Evolutionary conservation across 768 basidiomycete genomes (phyloP).

Genomic region (Tylopilus subfusipes): DNA sequence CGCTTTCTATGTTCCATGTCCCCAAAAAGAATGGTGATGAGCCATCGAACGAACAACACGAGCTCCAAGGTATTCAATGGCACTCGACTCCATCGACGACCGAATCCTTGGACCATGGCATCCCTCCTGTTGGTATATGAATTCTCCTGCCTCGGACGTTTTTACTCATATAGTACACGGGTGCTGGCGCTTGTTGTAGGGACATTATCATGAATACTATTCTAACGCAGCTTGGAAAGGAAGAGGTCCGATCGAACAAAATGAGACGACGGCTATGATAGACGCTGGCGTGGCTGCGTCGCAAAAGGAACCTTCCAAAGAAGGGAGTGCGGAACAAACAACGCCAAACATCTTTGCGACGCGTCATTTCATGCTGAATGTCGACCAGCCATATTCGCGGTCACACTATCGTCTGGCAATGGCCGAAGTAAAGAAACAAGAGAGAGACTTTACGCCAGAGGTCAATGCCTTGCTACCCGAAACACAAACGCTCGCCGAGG

Average conservation of each 20-base stretch:
- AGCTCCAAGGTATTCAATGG: slow-evolving; percentile 24
- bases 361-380: slow-evolving; percentile 46
- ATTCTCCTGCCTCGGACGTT: slow-evolving; percentile 34
- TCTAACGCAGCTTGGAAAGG: slow-evolving; percentile 31
- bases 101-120: slow-evolving; percentile 31
- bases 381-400: slow-evolving; percentile 39
- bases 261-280: slow-evolving; percentile 16
- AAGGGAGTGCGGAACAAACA: slow-evolving; percentile 31
- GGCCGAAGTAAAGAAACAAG: slow-evolving; percentile 81
- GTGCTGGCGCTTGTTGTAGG: slow-evolving; percentile 48
- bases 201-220: slow-evolving; percentile 38
- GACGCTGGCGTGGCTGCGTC: too few relatives aligned
- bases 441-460: slow-evolving; percentile 83
- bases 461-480: slow-evolving; percentile 74
- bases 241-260: slow-evolving; percentile 28
- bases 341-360: slow-evolving; percentile 52
- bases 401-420: slow-evolving; percentile 48
- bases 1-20: slow-evolving; percentile 33
- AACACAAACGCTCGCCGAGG: slow-evolving; percentile 66
- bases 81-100: slow-evolving; percentile 27
- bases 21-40: slow-evolving; percentile 29
- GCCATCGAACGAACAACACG: slow-evolving; percentile 28
- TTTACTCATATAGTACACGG: slow-evolving; percentile 44
- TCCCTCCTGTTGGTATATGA: slow-evolving; percentile 50
- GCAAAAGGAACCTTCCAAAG: slow-evolving; percentile 19